These are phyloP conservation scores for Papiliotrema nemorosa DNA, from an alignment of 1,284 basidiomycete species.

Conservation along the genomic window DNA sequence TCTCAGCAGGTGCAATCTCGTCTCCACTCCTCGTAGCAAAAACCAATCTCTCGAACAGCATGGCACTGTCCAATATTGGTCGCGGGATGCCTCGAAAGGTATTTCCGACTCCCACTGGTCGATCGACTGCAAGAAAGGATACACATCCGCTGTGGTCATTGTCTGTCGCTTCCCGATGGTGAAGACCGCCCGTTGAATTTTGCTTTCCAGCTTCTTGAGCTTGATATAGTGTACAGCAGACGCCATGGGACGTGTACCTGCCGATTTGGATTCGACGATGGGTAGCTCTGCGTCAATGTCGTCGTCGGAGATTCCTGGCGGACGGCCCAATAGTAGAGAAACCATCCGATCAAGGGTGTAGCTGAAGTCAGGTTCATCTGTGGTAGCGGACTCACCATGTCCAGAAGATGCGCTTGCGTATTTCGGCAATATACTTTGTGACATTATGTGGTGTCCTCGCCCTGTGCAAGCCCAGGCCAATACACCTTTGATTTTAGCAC, in stretches of 20 bases:
- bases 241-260: constrained; percentile 9
- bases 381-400: constrained; percentile 10
- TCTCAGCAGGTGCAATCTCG: constrained; percentile 18
- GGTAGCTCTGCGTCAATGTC: constrained; percentile 23
- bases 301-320: constrained; percentile 21
- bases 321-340: constrained; percentile 15
- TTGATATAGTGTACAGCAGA: constrained; percentile 24
- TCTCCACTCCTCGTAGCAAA: constrained; percentile 16
- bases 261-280: not conserved
- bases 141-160: constrained; percentile 4
- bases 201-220: constrained; percentile 20
- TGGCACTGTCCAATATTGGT: constrained; percentile 6
- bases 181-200: constrained; percentile 20
- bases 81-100: constrained; percentile 8
- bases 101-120: constrained; percentile 19
- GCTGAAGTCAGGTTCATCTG: constrained; percentile 3
- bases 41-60: constrained; percentile 23
- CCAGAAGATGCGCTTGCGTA: constrained; percentile 26
- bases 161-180: constrained; percentile 4
- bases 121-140: constrained; percentile 9
- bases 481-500: constrained; percentile 5
- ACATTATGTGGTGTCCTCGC: not conserved
- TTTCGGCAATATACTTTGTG: constrained; percentile 13
- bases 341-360: constrained; percentile 22
- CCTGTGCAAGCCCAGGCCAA: constrained; percentile 19